Conservation (phyloP, 352 stramenopile genomes). For the Phytophthora fragariaefolia region DNA sequence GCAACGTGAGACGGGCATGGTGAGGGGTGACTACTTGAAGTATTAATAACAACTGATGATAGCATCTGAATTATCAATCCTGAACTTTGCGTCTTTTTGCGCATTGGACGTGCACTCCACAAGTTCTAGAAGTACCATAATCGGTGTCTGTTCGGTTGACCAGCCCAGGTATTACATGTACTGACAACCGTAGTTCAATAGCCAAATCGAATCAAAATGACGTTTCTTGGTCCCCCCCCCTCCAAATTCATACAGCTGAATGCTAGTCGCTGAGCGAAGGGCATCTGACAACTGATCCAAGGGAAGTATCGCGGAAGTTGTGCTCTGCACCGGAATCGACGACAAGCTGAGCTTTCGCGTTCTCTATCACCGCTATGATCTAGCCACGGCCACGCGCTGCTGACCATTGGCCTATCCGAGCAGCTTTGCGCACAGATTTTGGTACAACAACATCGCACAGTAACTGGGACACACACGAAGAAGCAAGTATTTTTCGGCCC, state of each 20-base stretch:
- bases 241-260: background rate
- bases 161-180: too few species aligned
- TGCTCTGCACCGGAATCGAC: slow-evolving; percentile 19
- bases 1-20: slow-evolving; percentile 3
- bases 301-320: slow-evolving; percentile 17
- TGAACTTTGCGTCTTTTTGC: slow-evolving; percentile 30
- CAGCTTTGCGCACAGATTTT: slow-evolving; percentile 14
- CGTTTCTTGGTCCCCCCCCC: background rate
- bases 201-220: too few species aligned
- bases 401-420: slow-evolving; percentile 5
- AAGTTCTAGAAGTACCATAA: background rate
- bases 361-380: background rate
- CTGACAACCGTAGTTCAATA: background rate
- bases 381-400: slow-evolving; percentile 1
- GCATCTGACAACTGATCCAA: slow-evolving; percentile 8
- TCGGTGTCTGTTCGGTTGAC: background rate
- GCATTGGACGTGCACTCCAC: slow-evolving; percentile 3
- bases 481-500: too few species aligned
- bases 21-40: background rate
- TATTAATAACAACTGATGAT: slow-evolving; percentile 10
- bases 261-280: slow-evolving; percentile 12
- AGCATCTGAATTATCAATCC: slow-evolving; percentile 21
- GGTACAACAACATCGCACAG: background rate
- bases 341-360: background rate
- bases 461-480: slow-evolving; percentile 2